These are phyloP conservation scores for Barbatosphaeria neglecta DNA, from an alignment of 495 filamentous ascomycete species.

Conservation along the genomic window DNA sequence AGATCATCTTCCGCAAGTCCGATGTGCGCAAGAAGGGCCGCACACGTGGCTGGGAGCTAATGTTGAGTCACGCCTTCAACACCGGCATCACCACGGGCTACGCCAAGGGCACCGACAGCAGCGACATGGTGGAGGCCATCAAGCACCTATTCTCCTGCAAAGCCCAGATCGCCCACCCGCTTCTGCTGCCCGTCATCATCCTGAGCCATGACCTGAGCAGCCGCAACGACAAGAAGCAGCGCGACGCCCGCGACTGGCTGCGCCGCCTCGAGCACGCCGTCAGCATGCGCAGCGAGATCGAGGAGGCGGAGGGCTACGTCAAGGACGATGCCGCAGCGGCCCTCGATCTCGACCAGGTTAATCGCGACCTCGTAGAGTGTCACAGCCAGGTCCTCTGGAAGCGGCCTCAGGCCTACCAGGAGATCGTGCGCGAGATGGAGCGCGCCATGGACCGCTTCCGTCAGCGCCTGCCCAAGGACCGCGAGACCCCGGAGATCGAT, in stretches of 20 bases:
- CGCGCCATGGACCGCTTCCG: conserved; percentile 31
- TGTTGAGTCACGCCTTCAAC: conserved; percentile 42
- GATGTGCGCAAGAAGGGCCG: conserved; percentile 47
- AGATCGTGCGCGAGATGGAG: conserved; percentile 35
- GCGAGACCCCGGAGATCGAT: conserved; percentile 13
- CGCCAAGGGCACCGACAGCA: conserved; percentile 40
- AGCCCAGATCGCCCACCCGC: conserved; percentile 35
- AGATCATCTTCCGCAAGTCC: conserved; percentile 44
- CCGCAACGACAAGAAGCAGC: conserved; percentile 41
- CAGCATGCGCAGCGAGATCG: conserved; percentile 42
- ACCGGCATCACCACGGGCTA: conserved; percentile 40
- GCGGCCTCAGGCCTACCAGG: conserved; percentile 42
- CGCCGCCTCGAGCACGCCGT: conserved; percentile 44
- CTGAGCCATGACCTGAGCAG: conserved; percentile 37
- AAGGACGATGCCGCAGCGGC: conserved; percentile 21
- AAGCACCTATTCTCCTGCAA: conserved; percentile 32
- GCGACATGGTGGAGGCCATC: conserved; percentile 34
- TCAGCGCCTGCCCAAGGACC: conserved; percentile 1
- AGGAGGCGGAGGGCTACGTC: conserved; percentile 34
- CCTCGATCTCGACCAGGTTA: conserved; percentile 42
- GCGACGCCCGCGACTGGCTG: conserved; percentile 43
- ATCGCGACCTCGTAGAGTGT: conserved; percentile 45
- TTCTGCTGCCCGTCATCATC: conserved; percentile 42
- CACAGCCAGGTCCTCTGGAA: conserved; percentile 48
- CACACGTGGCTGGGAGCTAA: conserved; percentile 46